Base-by-base conservation (phyloP, 75 land plant genomes). In the Pinus taeda region DNA sequence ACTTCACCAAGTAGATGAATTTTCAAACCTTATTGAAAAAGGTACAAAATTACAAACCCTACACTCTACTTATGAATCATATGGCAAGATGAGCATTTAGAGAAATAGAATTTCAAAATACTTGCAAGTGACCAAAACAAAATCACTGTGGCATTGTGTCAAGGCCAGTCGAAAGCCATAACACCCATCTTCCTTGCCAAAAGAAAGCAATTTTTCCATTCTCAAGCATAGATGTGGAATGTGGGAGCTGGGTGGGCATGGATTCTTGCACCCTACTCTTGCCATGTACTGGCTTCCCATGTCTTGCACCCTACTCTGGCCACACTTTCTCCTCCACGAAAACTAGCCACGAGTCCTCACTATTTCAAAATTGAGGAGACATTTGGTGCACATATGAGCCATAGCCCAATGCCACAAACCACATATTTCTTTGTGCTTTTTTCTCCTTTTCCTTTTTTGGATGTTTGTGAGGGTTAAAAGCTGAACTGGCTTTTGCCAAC, bases 181-280 rank as follows among this genome's bases (percentile, higher is more conserved):
- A 37, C 15, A 65, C 6, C 17, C 39, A 67, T 37, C 71, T 42
- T 0, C 7, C 71, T 67, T 7, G 71, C 21, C 45, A 18, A 67
- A 67, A 37, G 45, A 67, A 67, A 67, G 39, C n/a, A 67, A 17
- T 37, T 36, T 67, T 67, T 67, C 7, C 45, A 67, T 36, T 37
- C 42, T 4, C 42, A 39, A 4, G 17, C 71, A 67, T 36, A 67
- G 20, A 17, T 20, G 8, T 15, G 71, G n/a, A 67, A 67, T 17
- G 8, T 67, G 45, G 18, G 45, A 18, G 11, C 53, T 49, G 53
- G 11, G 9, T 9, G 53, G 9, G 11, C 53, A 49, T 49, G 53
- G 53, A 49, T 8, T 49, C 53, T 9, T 49, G 53, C 53, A 49
- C 53, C 53, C 9, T 49, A 2, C 53, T 49, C 53, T 49, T 49